These are phyloP conservation scores for Cyberlindnera xishuangbannaensis DNA, from an alignment of 805 yeast species.

Conservation along the genomic window DNA sequence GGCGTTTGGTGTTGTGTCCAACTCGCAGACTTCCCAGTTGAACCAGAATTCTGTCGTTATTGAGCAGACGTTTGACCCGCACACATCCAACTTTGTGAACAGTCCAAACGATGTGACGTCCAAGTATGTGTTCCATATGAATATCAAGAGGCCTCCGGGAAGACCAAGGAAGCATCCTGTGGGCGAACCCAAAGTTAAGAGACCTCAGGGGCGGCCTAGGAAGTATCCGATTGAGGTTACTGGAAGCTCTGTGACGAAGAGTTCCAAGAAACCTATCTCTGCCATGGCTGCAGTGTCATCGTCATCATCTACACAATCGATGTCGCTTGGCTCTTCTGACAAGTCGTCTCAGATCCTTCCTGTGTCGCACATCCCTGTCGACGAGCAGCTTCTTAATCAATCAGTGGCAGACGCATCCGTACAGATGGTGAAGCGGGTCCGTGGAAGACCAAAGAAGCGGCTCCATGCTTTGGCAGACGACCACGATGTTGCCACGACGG, in stretches of 20 bases:
- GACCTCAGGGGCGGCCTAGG: constrained; percentile 27
- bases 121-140: constrained; percentile 18
- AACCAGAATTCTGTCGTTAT: constrained; percentile 15
- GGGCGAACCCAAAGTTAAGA: constrained; percentile 35
- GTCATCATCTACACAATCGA: too few species aligned
- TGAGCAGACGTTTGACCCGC: constrained; percentile 19
- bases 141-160: constrained; percentile 38
- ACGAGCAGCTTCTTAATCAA: constrained; percentile 3
- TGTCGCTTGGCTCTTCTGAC: too few species aligned
- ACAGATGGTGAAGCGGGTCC: too few species aligned
- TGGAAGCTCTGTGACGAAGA: constrained; percentile 2
- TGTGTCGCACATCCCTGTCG: constrained; percentile 8
- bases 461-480: constrained; percentile 5
- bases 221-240: constrained; percentile 20
- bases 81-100: constrained; percentile 1
- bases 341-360: too few species aligned
- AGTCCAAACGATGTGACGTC: constrained; percentile 7
- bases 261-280: constrained; percentile 1
- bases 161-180: constrained; percentile 45
- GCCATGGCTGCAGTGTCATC: not conserved
- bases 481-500: constrained; percentile 8
- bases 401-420: too few species aligned
- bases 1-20: constrained; percentile 11
- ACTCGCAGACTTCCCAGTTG: constrained; percentile 3
- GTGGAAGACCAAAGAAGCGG: constrained; percentile 16